Evolutionary conservation across 305 asterid species (phyloP), one percentile per base, ranked within the genome.

Genomic region (Fraxinus latifolia): DNA sequence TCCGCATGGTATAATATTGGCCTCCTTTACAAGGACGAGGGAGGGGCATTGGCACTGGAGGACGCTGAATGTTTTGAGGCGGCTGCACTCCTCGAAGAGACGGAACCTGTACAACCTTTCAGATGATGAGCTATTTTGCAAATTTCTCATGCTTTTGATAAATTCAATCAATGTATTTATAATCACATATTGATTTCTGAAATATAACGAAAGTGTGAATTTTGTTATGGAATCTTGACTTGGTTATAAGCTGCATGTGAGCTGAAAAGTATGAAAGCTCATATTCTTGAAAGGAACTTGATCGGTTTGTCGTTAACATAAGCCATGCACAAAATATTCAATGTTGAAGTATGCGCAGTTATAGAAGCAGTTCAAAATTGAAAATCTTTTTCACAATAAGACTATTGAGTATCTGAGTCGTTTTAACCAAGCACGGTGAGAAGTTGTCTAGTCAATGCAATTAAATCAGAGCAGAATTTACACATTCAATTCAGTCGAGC

Each of bases 51-150:
- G 76, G 89, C 86, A 25, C 23, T 11, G 55, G 92, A 93, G 86
- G 97, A 97, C 79, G 93, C 91, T 25, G 98, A 96, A 36, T 96
- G 99, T 86, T 93, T 94, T 39, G 88, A 90, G 83, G 97, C 96
- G 37, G 98, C 97, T 79, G 65, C 82, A 0, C 27, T 86, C 11
- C 95, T 96, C 15, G 91, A 88, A 83, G 98, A 93, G 77, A 94
- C 97, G 5, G 88, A 85, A 76, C 99, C 99, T 2, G 62, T 96
- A 29, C 96, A 92, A 88, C 95, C 97, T 79, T 94, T 94, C 88
- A 85, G 94, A 89, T 91, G 91, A 91, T 15, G 19, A 34, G 72
- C 55, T 27, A 0, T 62, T 86, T 47, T 58, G 70, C 68, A 15
- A 73, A 58, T 60, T 47, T 60, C 42, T 29, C 27, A 42, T 67